A percentile compares a stretch with the other conserved stretches of the same genome.
Conservation (phyloP, 169 alveolate species). For the Cryptosporidium parvum region DNA sequence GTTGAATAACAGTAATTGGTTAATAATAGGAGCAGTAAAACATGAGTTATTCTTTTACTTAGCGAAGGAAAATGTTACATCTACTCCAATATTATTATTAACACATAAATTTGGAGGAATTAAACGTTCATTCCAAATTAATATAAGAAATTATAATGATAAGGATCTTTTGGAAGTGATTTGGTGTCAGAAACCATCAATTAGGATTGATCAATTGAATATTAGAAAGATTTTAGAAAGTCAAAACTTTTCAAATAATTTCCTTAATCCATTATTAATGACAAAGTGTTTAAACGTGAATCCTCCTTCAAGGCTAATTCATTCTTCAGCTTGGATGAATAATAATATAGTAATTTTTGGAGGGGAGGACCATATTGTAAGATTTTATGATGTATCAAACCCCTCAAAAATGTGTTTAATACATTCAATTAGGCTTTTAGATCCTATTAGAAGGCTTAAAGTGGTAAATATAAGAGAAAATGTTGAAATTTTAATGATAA, state of each 20-base stretch:
- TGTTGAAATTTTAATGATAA: not conserved
- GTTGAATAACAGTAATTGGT: slow-evolving; percentile 25
- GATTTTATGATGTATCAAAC: slow-evolving; percentile 33
- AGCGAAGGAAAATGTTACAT: slow-evolving; percentile 5
- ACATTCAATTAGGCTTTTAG: slow-evolving; percentile 52
- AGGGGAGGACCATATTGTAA: slow-evolving; percentile 61
- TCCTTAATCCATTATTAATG: not conserved
- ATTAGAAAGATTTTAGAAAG: not conserved
- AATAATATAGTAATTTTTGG: slow-evolving; percentile 10
- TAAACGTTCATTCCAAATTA: slow-evolving; percentile 52
- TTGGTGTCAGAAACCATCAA: slow-evolving; percentile 67
- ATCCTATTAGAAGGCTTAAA: slow-evolving; percentile 46
- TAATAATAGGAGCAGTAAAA: slow-evolving; percentile 48
- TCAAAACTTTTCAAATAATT: too few species aligned
- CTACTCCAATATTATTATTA: slow-evolving; percentile 29
- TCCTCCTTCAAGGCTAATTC: slow-evolving; percentile 52
- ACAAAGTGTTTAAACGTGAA: not conserved
- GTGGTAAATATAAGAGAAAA: not conserved
- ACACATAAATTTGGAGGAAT: slow-evolving; percentile 64
- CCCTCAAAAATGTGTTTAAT: slow-evolving; percentile 10
- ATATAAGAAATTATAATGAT: not conserved
- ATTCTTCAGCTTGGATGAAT: slow-evolving; percentile 48
- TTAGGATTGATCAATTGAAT: slow-evolving; percentile 29
- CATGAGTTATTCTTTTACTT: slow-evolving; percentile 36
- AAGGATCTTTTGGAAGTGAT: slow-evolving; percentile 7